Percentiles rank a stretch among this genome's conserved stretches.
These are phyloP conservation scores for Penicillium silybi DNA, from an alignment of 495 filamentous ascomycete species.

Conservation along the genomic window DNA sequence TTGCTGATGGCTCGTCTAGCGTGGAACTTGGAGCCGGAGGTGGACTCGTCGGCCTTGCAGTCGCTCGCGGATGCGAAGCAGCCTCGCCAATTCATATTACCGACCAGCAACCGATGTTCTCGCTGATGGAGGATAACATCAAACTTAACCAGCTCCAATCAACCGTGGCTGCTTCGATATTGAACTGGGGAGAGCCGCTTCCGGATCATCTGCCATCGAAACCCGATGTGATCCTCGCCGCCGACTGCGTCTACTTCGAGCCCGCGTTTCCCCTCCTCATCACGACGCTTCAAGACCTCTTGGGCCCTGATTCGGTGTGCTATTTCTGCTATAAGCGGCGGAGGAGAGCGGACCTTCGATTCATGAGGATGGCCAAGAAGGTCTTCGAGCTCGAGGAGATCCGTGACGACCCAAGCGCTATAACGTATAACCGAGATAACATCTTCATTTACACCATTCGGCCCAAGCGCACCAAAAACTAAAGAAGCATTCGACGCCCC, in stretches of 20 bases:
- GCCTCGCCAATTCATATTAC: slow-evolving; percentile 63
- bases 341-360: slow-evolving; percentile 69
- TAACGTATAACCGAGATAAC: slow-evolving; percentile 55
- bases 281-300: slow-evolving; percentile 64
- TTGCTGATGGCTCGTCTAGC: slow-evolving; percentile 40
- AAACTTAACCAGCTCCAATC: slow-evolving; percentile 65
- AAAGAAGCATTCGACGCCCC: background rate
- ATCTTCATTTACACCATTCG: slow-evolving; percentile 63
- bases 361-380: slow-evolving; percentile 65
- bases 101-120: slow-evolving; percentile 79
- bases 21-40: slow-evolving; percentile 91
- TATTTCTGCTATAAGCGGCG: slow-evolving; percentile 97
- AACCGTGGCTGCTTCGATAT: slow-evolving; percentile 54
- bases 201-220: slow-evolving; percentile 31
- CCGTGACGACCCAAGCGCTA: slow-evolving; percentile 54
- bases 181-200: slow-evolving; percentile 67
- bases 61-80: slow-evolving; percentile 35
- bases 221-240: slow-evolving; percentile 81
- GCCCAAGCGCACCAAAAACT: slow-evolving; percentile 28
- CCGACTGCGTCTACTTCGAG: slow-evolving; percentile 97
- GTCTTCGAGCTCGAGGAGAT: slow-evolving; percentile 61
- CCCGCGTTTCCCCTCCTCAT: slow-evolving; percentile 86
- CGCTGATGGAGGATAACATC: slow-evolving; percentile 81
- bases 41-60: slow-evolving; percentile 68
- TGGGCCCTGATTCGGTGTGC: slow-evolving; percentile 59